Conservation (phyloP, 305 asterid genomes). For the Solanum aculeatissimum region DNA sequence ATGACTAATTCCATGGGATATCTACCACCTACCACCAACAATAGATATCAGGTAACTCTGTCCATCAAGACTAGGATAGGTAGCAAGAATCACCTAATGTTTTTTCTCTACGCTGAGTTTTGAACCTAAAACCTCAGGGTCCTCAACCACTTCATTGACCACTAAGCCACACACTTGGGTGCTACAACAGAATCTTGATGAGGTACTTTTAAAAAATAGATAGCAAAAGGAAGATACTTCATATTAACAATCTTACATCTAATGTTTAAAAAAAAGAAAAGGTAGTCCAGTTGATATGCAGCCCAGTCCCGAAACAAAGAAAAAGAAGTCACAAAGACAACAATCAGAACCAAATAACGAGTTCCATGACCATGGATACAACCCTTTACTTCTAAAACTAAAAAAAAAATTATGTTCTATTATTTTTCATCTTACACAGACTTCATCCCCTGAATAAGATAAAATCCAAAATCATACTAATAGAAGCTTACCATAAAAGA, state of each 20-base stretch:
- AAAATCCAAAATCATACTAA: background rate
- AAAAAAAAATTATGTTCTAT: background rate
- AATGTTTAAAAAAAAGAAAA: background rate
- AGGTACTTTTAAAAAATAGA: background rate
- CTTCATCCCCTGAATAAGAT: background rate
- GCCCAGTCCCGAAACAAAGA: background rate
- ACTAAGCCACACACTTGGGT: too few species aligned
- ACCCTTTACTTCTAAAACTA: background rate
- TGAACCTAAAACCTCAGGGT: too few species aligned
- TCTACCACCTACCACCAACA: too few species aligned
- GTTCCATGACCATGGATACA: background rate
- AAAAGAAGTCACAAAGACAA: background rate
- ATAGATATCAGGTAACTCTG: too few species aligned
- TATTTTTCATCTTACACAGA: background rate
- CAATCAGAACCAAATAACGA: background rate
- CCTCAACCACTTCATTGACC: too few species aligned
- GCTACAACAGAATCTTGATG: background rate
- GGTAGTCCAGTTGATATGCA: background rate
- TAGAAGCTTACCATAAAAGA: background rate
- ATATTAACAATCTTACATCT: background rate
- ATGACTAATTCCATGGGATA: too few species aligned
- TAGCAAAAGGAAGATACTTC: background rate
- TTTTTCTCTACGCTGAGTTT: too few species aligned
- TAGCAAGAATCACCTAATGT: too few species aligned
- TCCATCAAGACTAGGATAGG: too few species aligned